These are phyloP conservation scores for Phytophthora citrophthora DNA, from an alignment of 352 stramenopile genomes.

Conservation along the genomic window DNA sequence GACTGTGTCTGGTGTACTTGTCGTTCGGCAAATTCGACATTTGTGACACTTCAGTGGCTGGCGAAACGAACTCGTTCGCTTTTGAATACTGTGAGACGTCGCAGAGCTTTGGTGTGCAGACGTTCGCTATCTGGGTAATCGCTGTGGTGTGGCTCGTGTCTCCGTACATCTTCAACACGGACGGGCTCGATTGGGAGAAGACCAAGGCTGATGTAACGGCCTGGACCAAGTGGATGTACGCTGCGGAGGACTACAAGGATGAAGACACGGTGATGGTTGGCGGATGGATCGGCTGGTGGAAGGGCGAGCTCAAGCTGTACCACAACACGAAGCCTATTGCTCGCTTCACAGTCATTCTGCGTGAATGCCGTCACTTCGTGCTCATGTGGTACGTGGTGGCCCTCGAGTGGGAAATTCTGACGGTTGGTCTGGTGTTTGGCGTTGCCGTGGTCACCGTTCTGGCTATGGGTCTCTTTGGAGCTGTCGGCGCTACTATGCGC, in stretches of 20 bases:
- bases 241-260: constrained; percentile 65
- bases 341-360: constrained; percentile 76
- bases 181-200: constrained; percentile 86
- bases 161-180: constrained; percentile 89
- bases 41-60: constrained; percentile 50
- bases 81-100: constrained; percentile 74
- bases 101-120: constrained; percentile 82
- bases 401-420: constrained; percentile 60
- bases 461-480: constrained; percentile 57
- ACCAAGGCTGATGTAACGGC: constrained; percentile 77
- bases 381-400: constrained; percentile 89
- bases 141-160: constrained; percentile 74
- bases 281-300: constrained; percentile 88
- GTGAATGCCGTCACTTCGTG: constrained; percentile 82
- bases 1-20: constrained; percentile 78
- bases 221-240: constrained; percentile 88
- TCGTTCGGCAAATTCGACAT: constrained; percentile 76
- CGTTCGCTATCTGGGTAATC: constrained; percentile 84
- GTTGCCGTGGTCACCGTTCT: constrained; percentile 63
- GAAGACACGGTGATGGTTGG: constrained; percentile 66
- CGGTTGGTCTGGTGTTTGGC: constrained; percentile 63
- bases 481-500: constrained; percentile 38
- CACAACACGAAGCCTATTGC: constrained; percentile 76
- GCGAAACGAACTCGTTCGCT: constrained; percentile 52
- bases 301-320: constrained; percentile 73